Evolutionary conservation across 2,329 filamentous ascomycete genomes (phyloP).

Genomic region (Zasmidium cellare): DNA sequence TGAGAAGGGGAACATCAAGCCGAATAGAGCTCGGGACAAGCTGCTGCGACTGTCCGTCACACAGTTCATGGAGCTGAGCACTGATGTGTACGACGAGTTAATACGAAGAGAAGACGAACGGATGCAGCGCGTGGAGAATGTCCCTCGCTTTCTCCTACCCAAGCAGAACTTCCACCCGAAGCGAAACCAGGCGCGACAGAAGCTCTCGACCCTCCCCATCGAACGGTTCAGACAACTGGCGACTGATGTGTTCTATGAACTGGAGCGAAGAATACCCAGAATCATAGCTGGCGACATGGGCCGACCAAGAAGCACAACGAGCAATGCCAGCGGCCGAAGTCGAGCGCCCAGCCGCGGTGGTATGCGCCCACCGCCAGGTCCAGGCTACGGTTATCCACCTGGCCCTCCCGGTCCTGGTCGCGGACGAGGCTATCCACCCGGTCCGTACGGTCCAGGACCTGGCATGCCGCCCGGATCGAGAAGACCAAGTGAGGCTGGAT

Average conservation of each 20-base stretch:
- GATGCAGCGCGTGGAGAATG: conserved; percentile 47
- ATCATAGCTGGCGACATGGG: conserved; percentile 71
- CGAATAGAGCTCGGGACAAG: conserved; percentile 93
- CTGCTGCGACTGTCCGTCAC: conserved; percentile 83
- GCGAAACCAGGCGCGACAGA: conserved; percentile 94
- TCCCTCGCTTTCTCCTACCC: conserved; percentile 75
- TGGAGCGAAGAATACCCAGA: conserved; percentile 84
- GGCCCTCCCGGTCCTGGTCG: conserved; percentile 22
- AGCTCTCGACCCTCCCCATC: conserved; percentile 83
- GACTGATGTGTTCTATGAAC: conserved; percentile 92
- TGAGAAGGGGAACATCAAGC: conserved; percentile 70
- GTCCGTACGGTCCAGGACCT: conserved; percentile 26
- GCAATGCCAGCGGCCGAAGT: conserved; percentile 32
- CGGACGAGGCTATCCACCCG: conserved; percentile 26
- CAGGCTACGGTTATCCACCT: conserved; percentile 1
- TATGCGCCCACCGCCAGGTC: conserved; percentile 29
- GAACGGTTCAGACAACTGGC: conserved; percentile 88
- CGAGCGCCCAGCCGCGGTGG: conserved; percentile 32
- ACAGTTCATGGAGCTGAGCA: conserved; percentile 96
- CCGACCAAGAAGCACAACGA: conserved; percentile 68
- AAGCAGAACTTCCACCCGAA: conserved; percentile 92
- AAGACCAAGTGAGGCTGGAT: conserved; percentile 38
- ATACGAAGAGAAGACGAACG: conserved; percentile 74
- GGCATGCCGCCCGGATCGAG: conserved; percentile 41
- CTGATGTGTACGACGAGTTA: conserved; percentile 95